Conservation (phyloP, 75 land plant genomes). For the Larix kaempferi region DNA sequence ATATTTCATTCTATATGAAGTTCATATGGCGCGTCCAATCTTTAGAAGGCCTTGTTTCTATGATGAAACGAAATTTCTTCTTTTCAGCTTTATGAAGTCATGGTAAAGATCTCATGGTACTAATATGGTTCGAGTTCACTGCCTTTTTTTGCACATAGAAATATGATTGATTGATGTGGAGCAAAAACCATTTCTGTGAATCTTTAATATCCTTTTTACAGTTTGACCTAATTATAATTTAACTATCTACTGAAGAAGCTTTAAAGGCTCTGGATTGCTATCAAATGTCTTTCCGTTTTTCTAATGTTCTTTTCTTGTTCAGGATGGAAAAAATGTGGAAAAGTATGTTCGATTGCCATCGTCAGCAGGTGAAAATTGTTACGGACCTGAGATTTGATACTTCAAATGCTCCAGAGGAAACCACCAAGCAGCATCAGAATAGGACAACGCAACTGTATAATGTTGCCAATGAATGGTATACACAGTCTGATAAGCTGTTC, state of each 20-base stretch:
- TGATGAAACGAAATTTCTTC: background rate
- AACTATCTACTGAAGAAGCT: too few relatives aligned
- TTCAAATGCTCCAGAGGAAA: conserved; percentile 53
- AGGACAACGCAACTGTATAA: conserved; percentile 58
- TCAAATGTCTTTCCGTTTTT: background rate
- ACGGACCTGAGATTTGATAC: conserved; percentile 49
- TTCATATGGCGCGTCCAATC: too few relatives aligned
- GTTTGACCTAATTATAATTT: too few relatives aligned
- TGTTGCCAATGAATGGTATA: conserved; percentile 55
- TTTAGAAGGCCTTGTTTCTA: too few relatives aligned
- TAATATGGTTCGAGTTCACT: background rate
- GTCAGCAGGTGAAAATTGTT: conserved; percentile 43
- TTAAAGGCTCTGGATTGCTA: too few relatives aligned
- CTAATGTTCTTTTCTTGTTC: background rate
- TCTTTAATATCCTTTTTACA: background rate
- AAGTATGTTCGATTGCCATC: conserved; percentile 57
- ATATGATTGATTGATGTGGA: background rate
- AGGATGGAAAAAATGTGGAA: conserved; percentile 95
- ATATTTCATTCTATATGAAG: background rate
- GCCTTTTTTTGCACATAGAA: background rate
- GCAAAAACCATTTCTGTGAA: background rate
- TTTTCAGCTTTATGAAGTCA: background rate
- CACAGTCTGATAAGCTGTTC: conserved; percentile 47
- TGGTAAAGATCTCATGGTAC: background rate
- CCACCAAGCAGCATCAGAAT: conserved; percentile 65